phyloP scores from a whole-genome alignment of 2,329 filamentous ascomycete genomes.

The Trichophyton simii region DNA sequence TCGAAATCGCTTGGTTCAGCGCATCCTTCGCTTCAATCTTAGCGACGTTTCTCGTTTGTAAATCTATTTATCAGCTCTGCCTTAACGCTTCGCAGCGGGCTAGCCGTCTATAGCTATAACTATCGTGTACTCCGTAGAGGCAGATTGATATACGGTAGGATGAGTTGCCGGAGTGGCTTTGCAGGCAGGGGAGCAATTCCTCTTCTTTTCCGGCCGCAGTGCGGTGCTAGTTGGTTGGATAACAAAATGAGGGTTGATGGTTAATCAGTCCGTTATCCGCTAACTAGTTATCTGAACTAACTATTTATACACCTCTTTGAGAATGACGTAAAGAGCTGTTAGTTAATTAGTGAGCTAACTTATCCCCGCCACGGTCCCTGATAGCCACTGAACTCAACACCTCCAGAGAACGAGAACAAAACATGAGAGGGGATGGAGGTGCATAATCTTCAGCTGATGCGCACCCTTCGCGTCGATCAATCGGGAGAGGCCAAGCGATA shows the following conservation, averaged over 20 bases:
- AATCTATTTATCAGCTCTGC: neutral
- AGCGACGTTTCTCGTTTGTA: neutral
- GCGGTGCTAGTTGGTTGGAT: neutral
- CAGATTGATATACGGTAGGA: too few relatives aligned
- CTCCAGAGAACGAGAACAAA: neutral
- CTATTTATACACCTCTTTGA: neutral
- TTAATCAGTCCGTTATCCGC: neutral
- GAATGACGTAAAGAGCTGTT: neutral
- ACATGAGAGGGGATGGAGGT: neutral
- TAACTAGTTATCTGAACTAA: too few relatives aligned
- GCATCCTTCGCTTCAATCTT: neutral
- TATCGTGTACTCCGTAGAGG: neutral
- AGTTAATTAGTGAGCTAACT: too few relatives aligned
- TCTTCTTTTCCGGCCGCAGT: neutral
- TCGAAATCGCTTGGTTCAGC: neutral
- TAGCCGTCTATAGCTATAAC: neutral
- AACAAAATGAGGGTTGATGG: neutral
- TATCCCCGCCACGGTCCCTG: neutral
- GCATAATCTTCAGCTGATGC: slow-evolving; percentile 1
- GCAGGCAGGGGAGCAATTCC: neutral
- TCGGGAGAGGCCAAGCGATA: neutral
- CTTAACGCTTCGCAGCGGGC: neutral
- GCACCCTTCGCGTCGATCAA: neutral
- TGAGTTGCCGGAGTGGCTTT: neutral
- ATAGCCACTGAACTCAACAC: neutral